phyloP scores from a whole-genome alignment of 192 early-diverging fungal genomes.

The Geranomyces variabilis region DNA sequence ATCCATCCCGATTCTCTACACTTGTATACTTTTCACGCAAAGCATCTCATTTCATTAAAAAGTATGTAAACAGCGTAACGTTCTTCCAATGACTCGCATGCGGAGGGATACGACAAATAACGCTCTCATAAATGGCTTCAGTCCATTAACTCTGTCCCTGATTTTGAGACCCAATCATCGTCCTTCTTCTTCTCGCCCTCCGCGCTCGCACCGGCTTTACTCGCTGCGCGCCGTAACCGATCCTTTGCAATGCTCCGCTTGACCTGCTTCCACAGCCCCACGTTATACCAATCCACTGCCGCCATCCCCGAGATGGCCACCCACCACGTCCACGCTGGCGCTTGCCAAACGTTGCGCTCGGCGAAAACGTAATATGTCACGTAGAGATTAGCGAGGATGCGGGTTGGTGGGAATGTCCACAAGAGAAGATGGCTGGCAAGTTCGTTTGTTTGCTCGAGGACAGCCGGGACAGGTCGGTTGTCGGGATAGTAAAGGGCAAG shows the following conservation, averaged over 20 bases:
- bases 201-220: background rate
- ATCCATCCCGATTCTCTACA: too few species aligned
- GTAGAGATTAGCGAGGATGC: constrained; percentile 18
- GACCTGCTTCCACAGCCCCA: constrained; percentile 18
- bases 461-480: background rate
- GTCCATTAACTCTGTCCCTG: background rate
- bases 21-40: too few species aligned
- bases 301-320: constrained; percentile 12
- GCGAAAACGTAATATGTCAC: constrained; percentile 3
- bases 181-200: background rate
- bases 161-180: background rate
- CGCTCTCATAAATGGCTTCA: background rate
- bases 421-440: background rate
- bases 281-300: constrained; percentile 13
- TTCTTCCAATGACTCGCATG: too few species aligned
- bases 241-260: constrained; percentile 12
- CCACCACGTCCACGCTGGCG: constrained; percentile 20
- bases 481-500: constrained; percentile 3
- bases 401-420: constrained; percentile 13
- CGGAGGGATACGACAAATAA: too few species aligned
- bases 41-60: too few species aligned
- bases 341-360: background rate
- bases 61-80: too few species aligned
- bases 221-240: background rate
- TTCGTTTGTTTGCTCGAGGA: background rate